Evolutionary conservation across 768 basidiomycete genomes (phyloP).

Genomic region (Amanita thiersii): DNA sequence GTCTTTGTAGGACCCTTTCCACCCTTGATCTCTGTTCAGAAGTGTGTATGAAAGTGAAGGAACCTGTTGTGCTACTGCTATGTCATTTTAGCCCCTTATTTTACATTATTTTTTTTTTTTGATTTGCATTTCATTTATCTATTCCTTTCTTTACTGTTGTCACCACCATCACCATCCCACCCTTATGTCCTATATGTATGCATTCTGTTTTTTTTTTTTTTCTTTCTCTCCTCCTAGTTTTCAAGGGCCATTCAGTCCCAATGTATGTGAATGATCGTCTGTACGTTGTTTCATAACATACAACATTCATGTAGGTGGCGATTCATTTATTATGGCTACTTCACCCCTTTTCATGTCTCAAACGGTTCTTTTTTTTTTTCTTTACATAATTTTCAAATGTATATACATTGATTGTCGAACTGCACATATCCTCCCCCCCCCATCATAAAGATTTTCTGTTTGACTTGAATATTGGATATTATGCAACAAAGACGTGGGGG

Average conservation of each 20-base stretch:
- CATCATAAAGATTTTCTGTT: too few species aligned
- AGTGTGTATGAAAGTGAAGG: constrained; percentile 11
- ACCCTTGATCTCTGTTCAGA: background rate
- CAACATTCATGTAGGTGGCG: too few species aligned
- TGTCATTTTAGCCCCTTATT: constrained; percentile 13
- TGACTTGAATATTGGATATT: too few species aligned
- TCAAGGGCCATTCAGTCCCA: background rate
- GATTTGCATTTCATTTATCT: background rate
- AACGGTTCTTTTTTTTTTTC: too few species aligned
- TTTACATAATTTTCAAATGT: too few species aligned
- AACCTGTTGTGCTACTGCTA: constrained; percentile 16
- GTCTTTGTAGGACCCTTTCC: background rate
- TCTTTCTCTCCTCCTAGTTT: constrained; percentile 1
- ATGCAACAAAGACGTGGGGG: too few species aligned
- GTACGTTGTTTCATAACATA: too few species aligned
- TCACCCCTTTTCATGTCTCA: too few species aligned
- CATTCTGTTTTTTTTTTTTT: constrained; percentile 6
- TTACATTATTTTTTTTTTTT: constrained; percentile 8
- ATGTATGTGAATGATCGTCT: too few species aligned
- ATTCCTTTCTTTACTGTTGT: background rate
- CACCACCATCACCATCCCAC: background rate
- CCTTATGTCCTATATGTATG: constrained; percentile 6
- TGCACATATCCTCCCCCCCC: too few species aligned
- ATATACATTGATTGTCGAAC: too few species aligned
- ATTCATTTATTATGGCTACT: too few species aligned